These are phyloP conservation scores for Punica granatum DNA, from an alignment of 345 rosid genomes.

Conservation along the genomic window DNA sequence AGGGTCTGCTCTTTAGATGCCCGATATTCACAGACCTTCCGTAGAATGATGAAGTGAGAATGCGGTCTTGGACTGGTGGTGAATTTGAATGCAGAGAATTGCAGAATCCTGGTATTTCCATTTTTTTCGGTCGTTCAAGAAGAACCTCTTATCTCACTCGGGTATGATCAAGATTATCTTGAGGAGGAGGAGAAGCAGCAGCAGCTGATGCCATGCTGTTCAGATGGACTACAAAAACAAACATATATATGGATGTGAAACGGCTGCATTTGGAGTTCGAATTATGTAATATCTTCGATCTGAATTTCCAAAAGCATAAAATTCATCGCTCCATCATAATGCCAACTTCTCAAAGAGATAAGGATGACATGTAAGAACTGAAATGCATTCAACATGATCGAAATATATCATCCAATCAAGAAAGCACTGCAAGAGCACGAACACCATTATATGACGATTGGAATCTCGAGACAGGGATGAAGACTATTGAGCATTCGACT, in stretches of 20 bases:
- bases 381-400: not conserved
- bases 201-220: not conserved
- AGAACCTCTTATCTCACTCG: not conserved
- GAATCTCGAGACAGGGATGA: not conserved
- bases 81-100: constrained; percentile 14
- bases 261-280: not conserved
- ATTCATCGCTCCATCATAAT: not conserved
- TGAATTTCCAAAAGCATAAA: not conserved
- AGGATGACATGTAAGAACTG: not conserved
- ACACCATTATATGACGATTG: not conserved
- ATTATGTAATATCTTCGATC: too few relatives aligned
- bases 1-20: constrained; percentile 12
- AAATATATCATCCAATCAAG: not conserved
- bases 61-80: constrained; percentile 17
- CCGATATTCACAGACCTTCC: constrained; percentile 19
- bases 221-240: not conserved
- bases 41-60: constrained; percentile 25
- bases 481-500: too few relatives aligned
- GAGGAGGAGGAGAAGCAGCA: constrained; percentile 6
- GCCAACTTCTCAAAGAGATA: not conserved
- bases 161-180: not conserved
- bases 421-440: not conserved
- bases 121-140: not conserved
- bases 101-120: constrained; percentile 19
- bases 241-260: not conserved